Percentiles rank a stretch among this genome's conserved stretches.
Evolutionary conservation across 2,329 filamentous ascomycete species (phyloP).

Genomic region (Periconia digitata): DNA sequence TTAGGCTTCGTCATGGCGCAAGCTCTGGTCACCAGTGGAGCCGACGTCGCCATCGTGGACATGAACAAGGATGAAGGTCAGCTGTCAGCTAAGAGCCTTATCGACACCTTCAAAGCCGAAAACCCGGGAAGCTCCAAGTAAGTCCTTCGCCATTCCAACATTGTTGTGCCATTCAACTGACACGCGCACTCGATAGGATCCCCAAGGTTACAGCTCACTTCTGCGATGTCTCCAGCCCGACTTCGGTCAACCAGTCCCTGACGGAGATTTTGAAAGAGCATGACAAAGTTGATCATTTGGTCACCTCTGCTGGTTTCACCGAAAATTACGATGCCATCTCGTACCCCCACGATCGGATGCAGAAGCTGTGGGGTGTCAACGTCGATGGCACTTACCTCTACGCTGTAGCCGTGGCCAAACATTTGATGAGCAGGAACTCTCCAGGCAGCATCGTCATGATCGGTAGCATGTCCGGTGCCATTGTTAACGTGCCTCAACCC

Average conservation of each 20-base stretch:
- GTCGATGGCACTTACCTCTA: slow-evolving; percentile 92
- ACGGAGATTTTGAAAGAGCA: slow-evolving; percentile 70
- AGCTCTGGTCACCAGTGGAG: slow-evolving; percentile 83
- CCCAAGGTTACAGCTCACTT: slow-evolving; percentile 90
- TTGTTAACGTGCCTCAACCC: slow-evolving; percentile 94
- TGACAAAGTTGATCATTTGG: slow-evolving; percentile 84
- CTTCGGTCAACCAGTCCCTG: slow-evolving; percentile 75
- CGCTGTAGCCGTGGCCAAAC: slow-evolving; percentile 79
- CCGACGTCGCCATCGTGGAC: slow-evolving; percentile 89
- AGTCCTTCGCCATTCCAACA: slow-evolving; percentile 18
- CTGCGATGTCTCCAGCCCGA: slow-evolving; percentile 79
- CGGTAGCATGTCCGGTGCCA: slow-evolving; percentile 89
- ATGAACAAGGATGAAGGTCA: slow-evolving; percentile 88
- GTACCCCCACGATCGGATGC: slow-evolving; percentile 87
- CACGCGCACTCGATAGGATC: slow-evolving; percentile 48
- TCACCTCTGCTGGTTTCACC: slow-evolving; percentile 95
- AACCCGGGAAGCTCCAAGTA: slow-evolving; percentile 76
- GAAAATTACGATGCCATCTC: slow-evolving; percentile 92
- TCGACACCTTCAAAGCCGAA: slow-evolving; percentile 75
- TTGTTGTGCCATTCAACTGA: slow-evolving; percentile 3
- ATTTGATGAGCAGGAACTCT: slow-evolving; percentile 79
- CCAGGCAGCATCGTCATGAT: slow-evolving; percentile 90
- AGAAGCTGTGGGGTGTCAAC: slow-evolving; percentile 93
- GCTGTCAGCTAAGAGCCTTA: slow-evolving; percentile 71
- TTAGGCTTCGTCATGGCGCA: slow-evolving; percentile 92